Base-by-base conservation (phyloP, 2,329 filamentous ascomycete species). In the Botrytis cinerea region DNA sequence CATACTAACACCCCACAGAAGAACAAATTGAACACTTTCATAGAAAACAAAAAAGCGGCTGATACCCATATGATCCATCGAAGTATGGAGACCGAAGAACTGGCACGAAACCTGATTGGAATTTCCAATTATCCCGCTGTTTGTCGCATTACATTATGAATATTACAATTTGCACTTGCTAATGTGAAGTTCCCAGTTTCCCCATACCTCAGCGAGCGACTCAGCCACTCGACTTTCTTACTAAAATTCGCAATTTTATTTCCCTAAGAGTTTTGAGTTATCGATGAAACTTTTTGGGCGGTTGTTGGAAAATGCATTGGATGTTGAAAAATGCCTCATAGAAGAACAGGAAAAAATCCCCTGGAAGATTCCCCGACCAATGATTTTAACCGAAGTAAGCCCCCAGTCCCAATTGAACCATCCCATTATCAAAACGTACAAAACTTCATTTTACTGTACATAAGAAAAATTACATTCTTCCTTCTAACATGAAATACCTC, bases 311-410 rank as follows among this genome's bases (percentile, higher is more conserved):
- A 16, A 48, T 25, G 25, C 63, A 66, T 66, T 35, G 28, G 45
- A 18, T 32, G 20, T 35, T 48, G 20, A 20, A 66, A 66, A 66
- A 66, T 66, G 63, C 63, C 45, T 66, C 45, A 66, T 66, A 48
- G 62, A 35, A 66, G 43, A 35, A 28, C 18, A 28, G n/a, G 18
- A 32, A 32, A 48, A 32, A 9, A 32, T 7, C 43, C 45, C 62
- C 62, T 66, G 62, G 43, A 66, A 48, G 43, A 32, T 46, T 66
- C 45, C 63, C 45, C 45, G 28, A 25, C 63, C 63, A 66, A 66
- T 66, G 45, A 48, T 48, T 9, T 66, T 48, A 66, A 38, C 45
- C 63, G 63, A 66, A 51, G 63, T n/a, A 25, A 38, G 45, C 45
- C 45, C 22, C 45, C 63, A 25, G 35, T 25, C 63, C 45, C 14